Evolutionary conservation across 2,329 filamentous ascomycete genomes (phyloP).

Genomic region (Aspergillus intermedius): DNA sequence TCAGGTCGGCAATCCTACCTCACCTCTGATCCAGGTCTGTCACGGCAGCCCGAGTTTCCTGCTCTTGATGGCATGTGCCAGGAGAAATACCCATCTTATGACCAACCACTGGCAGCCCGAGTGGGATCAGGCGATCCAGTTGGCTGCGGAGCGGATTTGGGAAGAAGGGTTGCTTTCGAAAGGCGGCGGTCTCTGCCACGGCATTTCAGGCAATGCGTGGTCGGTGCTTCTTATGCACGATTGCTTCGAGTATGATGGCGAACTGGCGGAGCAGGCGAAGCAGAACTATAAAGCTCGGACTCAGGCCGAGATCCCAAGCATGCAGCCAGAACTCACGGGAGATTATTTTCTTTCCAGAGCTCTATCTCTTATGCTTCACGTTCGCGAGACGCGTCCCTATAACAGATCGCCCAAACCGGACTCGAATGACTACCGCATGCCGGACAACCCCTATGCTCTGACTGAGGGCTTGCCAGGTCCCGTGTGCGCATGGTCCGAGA

Average conservation of each 20-base stretch:
- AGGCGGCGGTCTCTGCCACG: slow-evolving; percentile 37
- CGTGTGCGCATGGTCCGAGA: slow-evolving; percentile 37
- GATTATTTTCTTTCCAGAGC: slow-evolving; percentile 35
- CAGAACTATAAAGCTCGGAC: slow-evolving; percentile 15
- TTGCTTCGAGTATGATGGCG: slow-evolving; percentile 26
- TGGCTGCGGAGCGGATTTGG: slow-evolving; percentile 33
- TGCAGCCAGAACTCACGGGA: slow-evolving; percentile 15
- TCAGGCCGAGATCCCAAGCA: neutral
- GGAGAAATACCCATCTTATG: slow-evolving; percentile 22
- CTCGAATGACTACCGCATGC: slow-evolving; percentile 31
- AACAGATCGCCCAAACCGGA: slow-evolving; percentile 11
- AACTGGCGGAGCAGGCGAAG: slow-evolving; percentile 16
- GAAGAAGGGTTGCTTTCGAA: slow-evolving; percentile 37
- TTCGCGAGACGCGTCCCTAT: slow-evolving; percentile 33
- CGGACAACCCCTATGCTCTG: slow-evolving; percentile 34
- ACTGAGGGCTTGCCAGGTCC: slow-evolving; percentile 37
- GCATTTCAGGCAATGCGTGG: slow-evolving; percentile 38
- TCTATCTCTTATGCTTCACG: slow-evolving; percentile 32
- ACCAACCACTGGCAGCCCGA: slow-evolving; percentile 28
- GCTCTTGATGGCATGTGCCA: slow-evolving; percentile 28
- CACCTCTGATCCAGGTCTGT: slow-evolving; percentile 36
- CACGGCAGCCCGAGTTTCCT: slow-evolving; percentile 36
- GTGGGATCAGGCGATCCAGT: slow-evolving; percentile 31
- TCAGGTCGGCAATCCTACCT: slow-evolving; percentile 12
- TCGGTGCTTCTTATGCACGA: slow-evolving; percentile 32